These are phyloP conservation scores for Hypoxylon sp. DNA, from an alignment of 2,329 filamentous ascomycete genomes.

Conservation along the genomic window DNA sequence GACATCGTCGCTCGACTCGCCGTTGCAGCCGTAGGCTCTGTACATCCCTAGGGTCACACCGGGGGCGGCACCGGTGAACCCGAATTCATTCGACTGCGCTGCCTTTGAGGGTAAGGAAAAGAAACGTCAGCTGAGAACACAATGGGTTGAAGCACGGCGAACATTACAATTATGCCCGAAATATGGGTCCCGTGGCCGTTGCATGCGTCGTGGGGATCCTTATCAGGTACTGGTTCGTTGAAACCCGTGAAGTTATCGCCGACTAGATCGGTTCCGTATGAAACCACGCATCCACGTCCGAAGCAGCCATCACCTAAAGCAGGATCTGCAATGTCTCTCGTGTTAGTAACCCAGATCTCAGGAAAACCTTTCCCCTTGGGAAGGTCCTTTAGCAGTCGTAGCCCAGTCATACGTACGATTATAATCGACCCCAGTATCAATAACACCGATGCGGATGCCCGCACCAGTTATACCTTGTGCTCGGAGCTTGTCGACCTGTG, in stretches of 20 bases:
- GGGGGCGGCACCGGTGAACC: slow-evolving; percentile 44
- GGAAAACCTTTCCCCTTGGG: neutral
- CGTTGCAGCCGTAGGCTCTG: slow-evolving; percentile 39
- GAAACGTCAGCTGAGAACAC: neutral
- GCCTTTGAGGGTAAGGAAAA: slow-evolving; percentile 7
- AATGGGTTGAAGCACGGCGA: neutral
- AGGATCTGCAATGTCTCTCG: slow-evolving; percentile 52
- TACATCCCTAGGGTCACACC: slow-evolving; percentile 44
- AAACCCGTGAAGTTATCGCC: slow-evolving; percentile 56
- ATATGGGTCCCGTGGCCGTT: slow-evolving; percentile 62
- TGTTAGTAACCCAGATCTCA: neutral
- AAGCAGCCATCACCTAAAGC: slow-evolving; percentile 66
- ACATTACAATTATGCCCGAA: slow-evolving; percentile 58
- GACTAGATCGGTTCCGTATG: slow-evolving; percentile 63
- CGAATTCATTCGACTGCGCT: slow-evolving; percentile 41
- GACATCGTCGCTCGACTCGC: slow-evolving; percentile 47
- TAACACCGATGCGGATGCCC: slow-evolving; percentile 57
- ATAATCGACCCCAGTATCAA: slow-evolving; percentile 62
- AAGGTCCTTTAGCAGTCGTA: neutral
- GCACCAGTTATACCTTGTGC: slow-evolving; percentile 62
- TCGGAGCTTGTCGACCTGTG: slow-evolving; percentile 59
- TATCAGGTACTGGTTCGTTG: slow-evolving; percentile 55
- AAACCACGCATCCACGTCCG: slow-evolving; percentile 63
- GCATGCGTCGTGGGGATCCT: slow-evolving; percentile 59
- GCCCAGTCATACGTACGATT: slow-evolving; percentile 46